Percentiles rank a stretch among this genome's conserved stretches.
phyloP scores from a whole-genome alignment of 1,139 yeast genomes.

The Diutina mesorugosa region DNA sequence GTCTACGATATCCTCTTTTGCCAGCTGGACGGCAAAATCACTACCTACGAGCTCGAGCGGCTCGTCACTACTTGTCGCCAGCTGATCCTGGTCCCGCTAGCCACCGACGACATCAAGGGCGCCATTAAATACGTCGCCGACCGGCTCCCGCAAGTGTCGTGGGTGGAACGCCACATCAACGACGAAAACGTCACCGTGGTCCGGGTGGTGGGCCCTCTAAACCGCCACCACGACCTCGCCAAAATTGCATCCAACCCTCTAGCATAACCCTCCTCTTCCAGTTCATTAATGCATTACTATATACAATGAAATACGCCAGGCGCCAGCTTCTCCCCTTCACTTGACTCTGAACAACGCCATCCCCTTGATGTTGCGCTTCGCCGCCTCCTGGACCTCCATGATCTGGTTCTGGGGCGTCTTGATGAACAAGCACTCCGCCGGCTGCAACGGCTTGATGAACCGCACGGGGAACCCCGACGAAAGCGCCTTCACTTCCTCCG shows the following conservation, averaged over 20 bases:
- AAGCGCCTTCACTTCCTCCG: constrained; percentile 55
- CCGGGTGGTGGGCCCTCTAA: background rate
- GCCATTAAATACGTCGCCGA: background rate
- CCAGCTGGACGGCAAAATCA: background rate
- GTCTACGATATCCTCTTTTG: background rate
- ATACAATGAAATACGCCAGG: background rate
- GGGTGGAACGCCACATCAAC: background rate
- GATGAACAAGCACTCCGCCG: constrained; percentile 80
- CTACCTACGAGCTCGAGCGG: background rate
- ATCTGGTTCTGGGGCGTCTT: constrained; percentile 34
- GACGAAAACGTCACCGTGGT: background rate
- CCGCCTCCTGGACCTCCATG: constrained; percentile 75
- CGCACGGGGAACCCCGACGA: constrained; percentile 70
- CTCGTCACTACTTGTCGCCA: background rate
- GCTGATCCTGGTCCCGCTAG: background rate
- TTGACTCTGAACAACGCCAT: constrained; percentile 73
- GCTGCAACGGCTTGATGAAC: constrained; percentile 68
- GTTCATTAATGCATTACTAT: background rate
- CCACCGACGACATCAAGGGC: background rate
- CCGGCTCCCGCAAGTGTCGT: background rate
- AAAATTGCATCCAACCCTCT: background rate
- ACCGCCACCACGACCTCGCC: background rate
- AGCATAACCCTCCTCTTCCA: background rate
- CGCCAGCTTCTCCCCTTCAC: constrained; percentile 11
- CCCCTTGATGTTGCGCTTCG: constrained; percentile 59